Conservation (phyloP, 257 asterid species). For the Prunella vulgaris region DNA sequence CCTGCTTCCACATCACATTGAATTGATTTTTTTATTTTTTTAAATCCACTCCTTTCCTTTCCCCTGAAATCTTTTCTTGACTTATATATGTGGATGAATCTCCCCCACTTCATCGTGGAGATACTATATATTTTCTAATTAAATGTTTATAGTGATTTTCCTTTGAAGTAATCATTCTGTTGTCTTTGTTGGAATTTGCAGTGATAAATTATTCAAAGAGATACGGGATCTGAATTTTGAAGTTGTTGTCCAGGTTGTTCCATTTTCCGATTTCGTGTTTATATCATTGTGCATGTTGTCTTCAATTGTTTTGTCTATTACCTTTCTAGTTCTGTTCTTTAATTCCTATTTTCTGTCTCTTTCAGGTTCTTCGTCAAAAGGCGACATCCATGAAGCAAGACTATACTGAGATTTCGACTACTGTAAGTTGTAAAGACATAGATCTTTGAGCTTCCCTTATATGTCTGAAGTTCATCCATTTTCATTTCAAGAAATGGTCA, state of each 20-base stretch:
- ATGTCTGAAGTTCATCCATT: conserved; percentile 9
- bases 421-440: conserved; percentile 49
- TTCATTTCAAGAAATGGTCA: conserved; percentile 10
- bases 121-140: background rate
- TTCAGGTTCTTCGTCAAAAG: conserved; percentile 94
- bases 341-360: conserved; percentile 20
- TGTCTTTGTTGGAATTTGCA: conserved; percentile 29
- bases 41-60: background rate
- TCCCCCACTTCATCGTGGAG: conserved; percentile 6
- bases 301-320: conserved; percentile 15
- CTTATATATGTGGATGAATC: background rate
- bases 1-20: background rate
- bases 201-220: conserved; percentile 98
- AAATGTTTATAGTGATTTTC: background rate
- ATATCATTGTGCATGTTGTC: conserved; percentile 1
- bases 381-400: conserved; percentile 99
- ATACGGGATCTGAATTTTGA: conserved; percentile 93
- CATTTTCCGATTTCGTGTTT: conserved; percentile 20
- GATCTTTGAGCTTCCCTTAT: conserved; percentile 18
- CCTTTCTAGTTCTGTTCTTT: conserved; percentile 33
- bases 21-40: no score
- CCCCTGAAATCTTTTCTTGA: background rate
- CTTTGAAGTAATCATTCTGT: conserved; percentile 1
- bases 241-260: conserved; percentile 95
- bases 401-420: conserved; percentile 79